A percentile compares a stretch with the other conserved stretches of the same genome.
phyloP scores from a whole-genome alignment of 306 rosid species.

The Amphicarpaea edgeworthii region DNA sequence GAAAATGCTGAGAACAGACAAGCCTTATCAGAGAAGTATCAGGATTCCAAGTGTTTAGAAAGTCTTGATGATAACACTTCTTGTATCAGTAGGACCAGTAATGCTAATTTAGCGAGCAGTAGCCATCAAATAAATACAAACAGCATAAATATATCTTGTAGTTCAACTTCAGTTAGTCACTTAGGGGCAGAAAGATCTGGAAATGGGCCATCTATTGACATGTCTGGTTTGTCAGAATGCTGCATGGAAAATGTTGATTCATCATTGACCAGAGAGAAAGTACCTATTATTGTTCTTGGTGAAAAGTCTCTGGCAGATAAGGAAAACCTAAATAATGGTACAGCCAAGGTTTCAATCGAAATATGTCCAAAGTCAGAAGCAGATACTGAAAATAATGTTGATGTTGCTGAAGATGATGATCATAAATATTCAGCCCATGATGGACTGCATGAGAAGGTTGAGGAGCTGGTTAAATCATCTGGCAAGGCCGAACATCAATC shows the following conservation, averaged over 20 bases:
- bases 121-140: slow-evolving; percentile 56
- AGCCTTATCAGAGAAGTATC: slow-evolving; percentile 46
- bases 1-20: slow-evolving; percentile 74
- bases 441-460: slow-evolving; percentile 56
- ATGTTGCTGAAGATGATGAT: slow-evolving; percentile 49
- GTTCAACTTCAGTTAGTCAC: slow-evolving; percentile 64
- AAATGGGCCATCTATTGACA: slow-evolving; percentile 51
- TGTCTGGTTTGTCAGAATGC: slow-evolving; percentile 47
- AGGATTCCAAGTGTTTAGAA: slow-evolving; percentile 60
- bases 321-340: slow-evolving; percentile 37
- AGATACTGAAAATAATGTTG: slow-evolving; percentile 51
- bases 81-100: slow-evolving; percentile 64
- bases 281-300: slow-evolving; percentile 43
- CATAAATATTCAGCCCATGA: slow-evolving; percentile 52
- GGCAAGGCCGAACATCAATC: slow-evolving; percentile 53
- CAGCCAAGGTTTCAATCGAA: slow-evolving; percentile 47
- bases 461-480: slow-evolving; percentile 52
- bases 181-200: slow-evolving; percentile 57
- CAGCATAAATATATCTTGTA: slow-evolving; percentile 47
- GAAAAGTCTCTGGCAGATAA: slow-evolving; percentile 51
- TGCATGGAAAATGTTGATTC: slow-evolving; percentile 35
- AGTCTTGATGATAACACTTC: slow-evolving; percentile 65
- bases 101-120: slow-evolving; percentile 54
- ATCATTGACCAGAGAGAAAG: slow-evolving; percentile 46
- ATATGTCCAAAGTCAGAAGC: slow-evolving; percentile 54